Percentiles rank a stretch among this genome's conserved stretches.
phyloP scores from a whole-genome alignment of 345 rosid genomes.

The Mallotus nudiflorus region DNA sequence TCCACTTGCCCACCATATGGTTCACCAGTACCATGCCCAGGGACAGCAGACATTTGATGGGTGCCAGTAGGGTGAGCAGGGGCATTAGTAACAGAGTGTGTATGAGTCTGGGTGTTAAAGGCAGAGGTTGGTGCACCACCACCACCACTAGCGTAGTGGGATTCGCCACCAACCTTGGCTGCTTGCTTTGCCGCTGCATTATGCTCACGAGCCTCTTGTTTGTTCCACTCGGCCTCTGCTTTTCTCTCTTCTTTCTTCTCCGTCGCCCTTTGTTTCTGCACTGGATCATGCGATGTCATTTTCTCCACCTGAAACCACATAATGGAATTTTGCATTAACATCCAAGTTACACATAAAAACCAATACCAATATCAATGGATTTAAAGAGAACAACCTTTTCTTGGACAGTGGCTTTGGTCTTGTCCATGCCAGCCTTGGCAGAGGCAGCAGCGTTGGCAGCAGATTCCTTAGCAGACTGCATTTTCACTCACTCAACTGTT shows the following conservation, averaged over 20 bases:
- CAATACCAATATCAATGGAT: too few relatives aligned
- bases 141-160: not conserved
- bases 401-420: constrained; percentile 59
- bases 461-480: constrained; percentile 58
- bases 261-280: constrained; percentile 57
- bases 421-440: constrained; percentile 76
- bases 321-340: not conserved
- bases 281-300: constrained; percentile 51
- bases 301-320: constrained; percentile 69
- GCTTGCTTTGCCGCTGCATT: constrained; percentile 46
- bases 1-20: constrained; percentile 32
- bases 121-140: constrained; percentile 12
- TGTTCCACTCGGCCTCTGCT: constrained; percentile 47
- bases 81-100: constrained; percentile 40
- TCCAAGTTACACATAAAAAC: too few relatives aligned
- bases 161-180: constrained; percentile 16
- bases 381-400: constrained; percentile 58
- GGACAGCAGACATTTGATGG: constrained; percentile 50
- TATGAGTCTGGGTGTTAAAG: constrained; percentile 20
- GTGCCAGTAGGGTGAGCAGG: constrained; percentile 38
- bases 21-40: constrained; percentile 48
- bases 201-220: constrained; percentile 48
- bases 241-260: constrained; percentile 50
- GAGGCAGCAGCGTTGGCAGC: constrained; percentile 75
- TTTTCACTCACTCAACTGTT: constrained; percentile 1